Evolutionary conservation across 129 eudicot species (phyloP).

Genomic region (Dittrichia graveolens): DNA sequence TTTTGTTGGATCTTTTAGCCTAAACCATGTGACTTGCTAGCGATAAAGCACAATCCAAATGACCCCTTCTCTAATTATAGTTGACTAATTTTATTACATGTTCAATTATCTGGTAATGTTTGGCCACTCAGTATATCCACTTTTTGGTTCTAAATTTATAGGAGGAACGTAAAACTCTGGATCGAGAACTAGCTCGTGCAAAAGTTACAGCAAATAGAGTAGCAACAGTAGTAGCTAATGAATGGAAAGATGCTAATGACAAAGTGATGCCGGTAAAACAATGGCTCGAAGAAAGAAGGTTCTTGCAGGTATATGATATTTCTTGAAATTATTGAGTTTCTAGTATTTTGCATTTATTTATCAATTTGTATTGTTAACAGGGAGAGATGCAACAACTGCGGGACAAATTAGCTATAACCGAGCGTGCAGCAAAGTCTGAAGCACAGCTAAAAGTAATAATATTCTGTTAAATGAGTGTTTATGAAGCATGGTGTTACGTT

Average conservation of each 20-base stretch:
- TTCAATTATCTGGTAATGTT: too few relatives aligned
- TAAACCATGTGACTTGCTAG: not conserved
- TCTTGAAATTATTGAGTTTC: not conserved
- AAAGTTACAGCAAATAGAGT: slow-evolving; percentile 95
- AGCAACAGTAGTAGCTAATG: slow-evolving; percentile 94
- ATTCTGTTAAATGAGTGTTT: slow-evolving; percentile 1
- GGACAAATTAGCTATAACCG: slow-evolving; percentile 77
- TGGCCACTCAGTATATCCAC: not conserved
- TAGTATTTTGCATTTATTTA: slow-evolving; percentile 7
- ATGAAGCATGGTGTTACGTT: not conserved
- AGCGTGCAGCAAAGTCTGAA: slow-evolving; percentile 86
- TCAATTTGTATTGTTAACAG: slow-evolving; percentile 43
- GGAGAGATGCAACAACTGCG: slow-evolving; percentile 91
- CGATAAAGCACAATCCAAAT: slow-evolving; percentile 5
- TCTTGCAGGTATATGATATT: slow-evolving; percentile 62
- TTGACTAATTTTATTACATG: slow-evolving; percentile 7
- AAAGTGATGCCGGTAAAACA: slow-evolving; percentile 98
- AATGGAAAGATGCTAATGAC: slow-evolving; percentile 94
- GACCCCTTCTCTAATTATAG: not conserved
- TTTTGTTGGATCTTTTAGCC: not conserved
- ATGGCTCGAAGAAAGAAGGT: slow-evolving; percentile 96
- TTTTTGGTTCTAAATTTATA: slow-evolving; percentile 8
- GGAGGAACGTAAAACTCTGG: slow-evolving; percentile 82
- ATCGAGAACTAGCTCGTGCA: slow-evolving; percentile 92
- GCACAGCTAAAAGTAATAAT: slow-evolving; percentile 71